These are phyloP conservation scores for Erysimum cheiri DNA, from an alignment of 441 rosid species.

Conservation along the genomic window DNA sequence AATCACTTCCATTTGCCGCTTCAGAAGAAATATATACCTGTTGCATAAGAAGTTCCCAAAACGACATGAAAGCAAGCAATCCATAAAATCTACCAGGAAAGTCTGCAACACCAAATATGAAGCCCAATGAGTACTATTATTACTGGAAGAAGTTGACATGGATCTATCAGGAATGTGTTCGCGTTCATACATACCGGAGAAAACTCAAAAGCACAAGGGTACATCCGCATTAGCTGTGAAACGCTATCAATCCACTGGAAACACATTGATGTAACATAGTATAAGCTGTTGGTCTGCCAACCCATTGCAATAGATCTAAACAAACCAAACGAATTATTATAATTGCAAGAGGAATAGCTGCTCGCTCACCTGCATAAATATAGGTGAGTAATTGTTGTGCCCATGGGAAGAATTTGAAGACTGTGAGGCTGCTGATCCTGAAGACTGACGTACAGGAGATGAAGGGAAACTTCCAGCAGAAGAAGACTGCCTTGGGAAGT, in stretches of 20 bases:
- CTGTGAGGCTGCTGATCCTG: conserved; percentile 70
- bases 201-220: conserved; percentile 97
- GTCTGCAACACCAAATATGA: conserved; percentile 57
- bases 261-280: conserved; percentile 30
- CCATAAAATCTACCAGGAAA: conserved; percentile 93
- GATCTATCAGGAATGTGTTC: conserved; percentile 16
- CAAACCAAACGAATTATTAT: conserved; percentile 10
- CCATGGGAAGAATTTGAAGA: conserved; percentile 82
- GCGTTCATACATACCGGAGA: conserved; percentile 71
- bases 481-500: conserved; percentile 80
- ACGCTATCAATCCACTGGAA: conserved; percentile 99
- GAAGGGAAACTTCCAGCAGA: conserved; percentile 69
- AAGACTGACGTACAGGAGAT: conserved; percentile 73
- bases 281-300: conserved; percentile 2
- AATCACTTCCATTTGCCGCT: conserved; percentile 4
- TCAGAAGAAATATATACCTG: conserved; percentile 56
- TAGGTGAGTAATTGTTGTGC: conserved; percentile 89
- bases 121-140: conserved; percentile 16
- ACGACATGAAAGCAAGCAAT: conserved; percentile 86
- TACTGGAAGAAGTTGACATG: conserved; percentile 4
- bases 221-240: conserved; percentile 89
- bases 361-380: conserved; percentile 85
- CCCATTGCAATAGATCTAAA: conserved; percentile 18
- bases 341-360: conserved; percentile 21
- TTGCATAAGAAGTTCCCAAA: conserved; percentile 98